These are phyloP conservation scores for Anthoceros angustus DNA, from an alignment of 225 moss, liverwort and hornwort species.

Conservation along the genomic window DNA sequence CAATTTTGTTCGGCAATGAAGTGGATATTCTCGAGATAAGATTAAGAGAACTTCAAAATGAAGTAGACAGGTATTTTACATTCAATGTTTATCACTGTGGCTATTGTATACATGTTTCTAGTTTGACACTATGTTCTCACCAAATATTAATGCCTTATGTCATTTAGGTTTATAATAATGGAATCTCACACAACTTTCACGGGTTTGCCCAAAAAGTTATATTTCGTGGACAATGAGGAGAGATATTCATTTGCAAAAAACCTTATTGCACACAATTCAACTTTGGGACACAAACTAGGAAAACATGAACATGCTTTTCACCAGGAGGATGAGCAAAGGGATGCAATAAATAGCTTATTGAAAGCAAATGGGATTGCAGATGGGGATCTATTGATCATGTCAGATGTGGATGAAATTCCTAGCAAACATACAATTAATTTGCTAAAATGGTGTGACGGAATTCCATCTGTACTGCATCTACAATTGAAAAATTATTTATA, in stretches of 20 bases:
- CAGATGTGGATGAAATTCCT: constrained; percentile 65
- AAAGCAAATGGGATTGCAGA: constrained; percentile 24
- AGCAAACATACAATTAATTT: constrained; percentile 48
- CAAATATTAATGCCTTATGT: background rate
- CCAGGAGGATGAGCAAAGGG: constrained; percentile 33
- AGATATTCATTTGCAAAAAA: constrained; percentile 36
- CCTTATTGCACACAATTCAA: constrained; percentile 32
- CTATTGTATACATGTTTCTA: background rate
- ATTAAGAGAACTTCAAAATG: constrained; percentile 21
- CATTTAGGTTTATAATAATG: constrained; percentile 48
- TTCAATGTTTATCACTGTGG: no score
- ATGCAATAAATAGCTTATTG: constrained; percentile 25
- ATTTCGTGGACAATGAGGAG: constrained; percentile 28
- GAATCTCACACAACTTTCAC: constrained; percentile 76
- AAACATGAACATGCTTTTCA: constrained; percentile 40
- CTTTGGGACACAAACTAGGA: constrained; percentile 19
- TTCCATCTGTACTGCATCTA: constrained; percentile 43
- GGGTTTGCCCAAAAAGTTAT: constrained; percentile 46
- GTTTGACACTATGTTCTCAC: background rate
- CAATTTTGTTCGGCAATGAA: constrained; percentile 67
- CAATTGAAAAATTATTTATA: constrained; percentile 55
- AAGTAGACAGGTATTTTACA: background rate
- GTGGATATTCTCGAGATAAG: constrained; percentile 65
- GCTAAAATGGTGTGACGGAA: constrained; percentile 60
- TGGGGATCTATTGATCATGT: constrained; percentile 57